Evolutionary conservation across 2,329 filamentous ascomycete genomes (phyloP).

Genomic region (Lomentospora prolificans): DNA sequence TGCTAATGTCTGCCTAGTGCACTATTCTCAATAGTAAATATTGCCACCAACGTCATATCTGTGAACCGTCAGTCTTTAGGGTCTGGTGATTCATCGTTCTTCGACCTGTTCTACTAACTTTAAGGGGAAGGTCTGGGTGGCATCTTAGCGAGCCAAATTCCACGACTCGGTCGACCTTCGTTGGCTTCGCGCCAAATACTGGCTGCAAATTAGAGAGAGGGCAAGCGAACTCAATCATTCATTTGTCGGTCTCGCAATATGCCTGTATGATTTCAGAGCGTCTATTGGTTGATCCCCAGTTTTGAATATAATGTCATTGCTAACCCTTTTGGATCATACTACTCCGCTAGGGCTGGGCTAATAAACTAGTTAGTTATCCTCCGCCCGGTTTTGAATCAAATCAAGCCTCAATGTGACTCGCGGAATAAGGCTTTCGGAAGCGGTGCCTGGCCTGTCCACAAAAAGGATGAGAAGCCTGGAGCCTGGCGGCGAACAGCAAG

Average conservation of each 20-base stretch:
- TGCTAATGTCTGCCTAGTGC: not conserved
- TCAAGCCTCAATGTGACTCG: no score
- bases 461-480: no score
- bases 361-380: no score
- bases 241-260: not conserved
- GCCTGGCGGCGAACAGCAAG: no score
- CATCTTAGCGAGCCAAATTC: not conserved
- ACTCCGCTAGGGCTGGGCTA: no score
- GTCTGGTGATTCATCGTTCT: not conserved
- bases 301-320: no score
- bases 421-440: no score
- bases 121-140: not conserved
- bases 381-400: no score
- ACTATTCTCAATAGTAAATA: not conserved
- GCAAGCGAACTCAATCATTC: not conserved
- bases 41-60: not conserved
- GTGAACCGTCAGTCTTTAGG: not conserved
- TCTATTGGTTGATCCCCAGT: no score
- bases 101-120: not conserved
- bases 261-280: no score
- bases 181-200: not conserved
- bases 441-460: no score
- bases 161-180: not conserved
- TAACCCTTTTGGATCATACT: no score
- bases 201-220: not conserved